A percentile compares a stretch with the other conserved stretches of the same genome.
Conservation (phyloP, 2,329 filamentous ascomycete species). For the Orbilia quercus region DNA sequence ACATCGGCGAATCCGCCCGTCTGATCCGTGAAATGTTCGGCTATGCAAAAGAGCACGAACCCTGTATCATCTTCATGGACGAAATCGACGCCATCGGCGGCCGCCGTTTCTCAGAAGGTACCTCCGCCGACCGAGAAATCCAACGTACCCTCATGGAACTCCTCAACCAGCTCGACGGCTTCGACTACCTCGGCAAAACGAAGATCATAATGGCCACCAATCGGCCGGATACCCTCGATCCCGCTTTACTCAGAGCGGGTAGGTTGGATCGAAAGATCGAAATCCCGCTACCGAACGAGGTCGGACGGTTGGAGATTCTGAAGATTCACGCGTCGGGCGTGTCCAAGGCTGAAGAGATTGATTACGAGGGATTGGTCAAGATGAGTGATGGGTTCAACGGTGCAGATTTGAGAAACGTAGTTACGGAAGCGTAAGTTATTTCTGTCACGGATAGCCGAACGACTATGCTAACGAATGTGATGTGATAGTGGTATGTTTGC, state of each 20-base stretch:
- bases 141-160: conserved; percentile 98
- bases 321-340: conserved; percentile 95
- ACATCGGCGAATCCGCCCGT: conserved; percentile 97
- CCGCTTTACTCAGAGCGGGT: conserved; percentile 88
- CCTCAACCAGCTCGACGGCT: conserved; percentile 97
- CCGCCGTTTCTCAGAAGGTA: conserved; percentile 94
- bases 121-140: conserved; percentile 96
- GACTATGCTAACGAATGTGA: conserved; percentile 57
- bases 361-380: conserved; percentile 99
- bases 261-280: conserved; percentile 98
- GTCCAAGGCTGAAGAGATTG: conserved; percentile 90
- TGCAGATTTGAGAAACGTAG: conserved; percentile 95
- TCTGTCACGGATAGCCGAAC: neutral
- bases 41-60: conserved; percentile 98
- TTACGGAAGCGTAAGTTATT: conserved; percentile 90
- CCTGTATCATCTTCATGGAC: conserved; percentile 99
- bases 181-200: conserved; percentile 98
- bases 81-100: conserved; percentile 99
- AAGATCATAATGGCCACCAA: conserved; percentile 99
- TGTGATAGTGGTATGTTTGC: conserved; percentile 83
- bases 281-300: conserved; percentile 96
- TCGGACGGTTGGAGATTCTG: conserved; percentile 92
- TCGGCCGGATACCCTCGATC: conserved; percentile 93
- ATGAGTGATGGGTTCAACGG: conserved; percentile 99
- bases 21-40: conserved; percentile 99